A percentile compares a stretch with the other conserved stretches of the same genome.
phyloP scores from a whole-genome alignment of 768 basidiomycete genomes.

The Pleurotus tuber-regium region DNA sequence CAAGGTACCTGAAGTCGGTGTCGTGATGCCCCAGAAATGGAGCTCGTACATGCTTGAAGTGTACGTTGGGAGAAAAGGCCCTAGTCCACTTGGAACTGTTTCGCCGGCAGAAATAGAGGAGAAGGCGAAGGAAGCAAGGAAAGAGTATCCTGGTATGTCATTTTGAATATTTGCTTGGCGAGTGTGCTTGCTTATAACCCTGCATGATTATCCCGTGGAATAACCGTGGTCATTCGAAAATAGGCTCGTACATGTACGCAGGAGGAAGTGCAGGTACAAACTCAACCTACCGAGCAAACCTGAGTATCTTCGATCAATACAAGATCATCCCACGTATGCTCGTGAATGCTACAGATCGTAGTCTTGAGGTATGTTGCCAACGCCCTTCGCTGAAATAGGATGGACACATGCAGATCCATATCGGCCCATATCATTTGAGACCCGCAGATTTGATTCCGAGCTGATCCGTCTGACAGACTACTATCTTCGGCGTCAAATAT shows the following conservation, averaged over 20 bases:
- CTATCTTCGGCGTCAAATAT: slow-evolving; percentile 66
- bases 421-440: neutral
- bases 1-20: slow-evolving; percentile 5
- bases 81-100: slow-evolving; percentile 58
- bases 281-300: slow-evolving; percentile 67
- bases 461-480: slow-evolving; percentile 42
- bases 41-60: slow-evolving; percentile 36
- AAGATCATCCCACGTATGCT: slow-evolving; percentile 84
- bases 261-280: slow-evolving; percentile 74
- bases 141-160: slow-evolving; percentile 49
- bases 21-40: slow-evolving; percentile 28
- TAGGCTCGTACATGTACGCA: slow-evolving; percentile 72
- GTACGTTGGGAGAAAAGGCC: slow-evolving; percentile 36
- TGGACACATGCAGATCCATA: neutral
- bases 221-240: too few relatives aligned
- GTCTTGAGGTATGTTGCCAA: slow-evolving; percentile 58
- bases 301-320: slow-evolving; percentile 59
- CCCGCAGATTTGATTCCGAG: neutral
- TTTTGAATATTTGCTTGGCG: too few relatives aligned
- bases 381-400: neutral
- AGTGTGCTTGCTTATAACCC: neutral
- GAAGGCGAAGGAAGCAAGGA: slow-evolving; percentile 62
- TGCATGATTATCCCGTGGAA: neutral
- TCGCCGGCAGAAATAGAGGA: slow-evolving; percentile 59
- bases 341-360: slow-evolving; percentile 53